Evolutionary conservation across 345 rosid genomes (phyloP).

Genomic region (Citrus cavaleriei): DNA sequence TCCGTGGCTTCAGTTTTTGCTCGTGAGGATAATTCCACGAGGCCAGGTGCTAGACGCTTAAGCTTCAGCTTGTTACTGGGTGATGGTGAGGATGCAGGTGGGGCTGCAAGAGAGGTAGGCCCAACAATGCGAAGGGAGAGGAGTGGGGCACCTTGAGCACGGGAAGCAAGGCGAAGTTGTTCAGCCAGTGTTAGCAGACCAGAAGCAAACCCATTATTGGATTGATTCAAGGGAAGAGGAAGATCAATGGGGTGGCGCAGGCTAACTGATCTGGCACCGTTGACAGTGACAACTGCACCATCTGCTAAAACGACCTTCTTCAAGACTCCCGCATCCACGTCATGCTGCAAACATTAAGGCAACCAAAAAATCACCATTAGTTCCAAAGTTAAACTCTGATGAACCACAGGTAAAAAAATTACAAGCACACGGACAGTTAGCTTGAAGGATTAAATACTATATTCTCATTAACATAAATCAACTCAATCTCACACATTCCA

Average conservation of each 20-base stretch:
- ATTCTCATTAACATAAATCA: background rate
- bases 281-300: conserved; percentile 86
- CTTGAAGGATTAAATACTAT: background rate
- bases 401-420: background rate
- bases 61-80: conserved; percentile 68
- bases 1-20: conserved; percentile 34
- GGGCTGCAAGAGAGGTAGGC: conserved; percentile 68
- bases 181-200: conserved; percentile 85
- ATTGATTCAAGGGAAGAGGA: conserved; percentile 69
- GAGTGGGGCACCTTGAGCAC: conserved; percentile 41
- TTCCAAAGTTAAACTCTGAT: background rate
- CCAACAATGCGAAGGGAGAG: conserved; percentile 92
- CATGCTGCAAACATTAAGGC: conserved; percentile 63
- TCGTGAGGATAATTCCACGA: conserved; percentile 63
- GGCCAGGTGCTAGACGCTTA: conserved; percentile 88
- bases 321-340: conserved; percentile 92
- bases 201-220: conserved; percentile 61
- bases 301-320: conserved; percentile 87
- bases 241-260: conserved; percentile 85
- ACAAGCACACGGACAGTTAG: background rate
- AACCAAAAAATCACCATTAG: conserved; percentile 6
- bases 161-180: conserved; percentile 59
- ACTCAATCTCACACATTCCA: background rate
- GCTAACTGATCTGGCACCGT: conserved; percentile 95
- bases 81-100: conserved; percentile 43